Evolutionary conservation across 306 rosid genomes (phyloP).

Genomic region (Ormosia semicastrata): DNA sequence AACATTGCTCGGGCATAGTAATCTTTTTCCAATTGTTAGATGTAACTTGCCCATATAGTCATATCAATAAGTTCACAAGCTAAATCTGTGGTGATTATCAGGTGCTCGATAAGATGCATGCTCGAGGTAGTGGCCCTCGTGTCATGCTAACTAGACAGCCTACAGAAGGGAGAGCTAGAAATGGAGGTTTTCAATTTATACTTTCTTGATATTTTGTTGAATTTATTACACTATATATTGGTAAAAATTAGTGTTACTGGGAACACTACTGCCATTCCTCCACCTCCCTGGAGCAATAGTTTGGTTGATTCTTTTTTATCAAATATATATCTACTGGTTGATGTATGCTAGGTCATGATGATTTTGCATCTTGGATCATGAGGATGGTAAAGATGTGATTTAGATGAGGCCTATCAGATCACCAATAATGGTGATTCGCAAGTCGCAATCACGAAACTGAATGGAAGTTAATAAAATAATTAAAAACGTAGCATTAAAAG

Average conservation of each 20-base stretch:
- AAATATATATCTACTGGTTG: no score
- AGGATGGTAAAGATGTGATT: not conserved
- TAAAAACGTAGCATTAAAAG: not conserved
- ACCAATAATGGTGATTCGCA: not conserved
- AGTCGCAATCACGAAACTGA: not conserved
- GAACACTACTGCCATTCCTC: not conserved
- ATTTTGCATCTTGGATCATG: not conserved
- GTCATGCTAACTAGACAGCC: conserved; percentile 83
- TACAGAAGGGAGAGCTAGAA: conserved; percentile 90
- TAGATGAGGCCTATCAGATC: not conserved
- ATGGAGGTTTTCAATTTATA: conserved; percentile 67
- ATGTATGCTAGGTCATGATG: not conserved
- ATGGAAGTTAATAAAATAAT: not conserved
- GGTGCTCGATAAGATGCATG: conserved; percentile 98
- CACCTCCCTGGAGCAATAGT: not conserved
- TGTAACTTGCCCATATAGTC: not conserved
- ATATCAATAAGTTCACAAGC: conserved; percentile 16
- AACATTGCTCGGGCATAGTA: not conserved
- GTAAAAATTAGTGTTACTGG: not conserved
- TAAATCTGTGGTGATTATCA: conserved; percentile 27
- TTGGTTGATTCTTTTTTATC: not conserved
- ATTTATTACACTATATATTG: not conserved
- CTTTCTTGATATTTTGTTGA: conserved; percentile 1
- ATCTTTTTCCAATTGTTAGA: not conserved
- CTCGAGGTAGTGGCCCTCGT: conserved; percentile 87